These are phyloP conservation scores for Cadophora sp. DNA, from an alignment of 2,329 filamentous ascomycete species.

Conservation along the genomic window DNA sequence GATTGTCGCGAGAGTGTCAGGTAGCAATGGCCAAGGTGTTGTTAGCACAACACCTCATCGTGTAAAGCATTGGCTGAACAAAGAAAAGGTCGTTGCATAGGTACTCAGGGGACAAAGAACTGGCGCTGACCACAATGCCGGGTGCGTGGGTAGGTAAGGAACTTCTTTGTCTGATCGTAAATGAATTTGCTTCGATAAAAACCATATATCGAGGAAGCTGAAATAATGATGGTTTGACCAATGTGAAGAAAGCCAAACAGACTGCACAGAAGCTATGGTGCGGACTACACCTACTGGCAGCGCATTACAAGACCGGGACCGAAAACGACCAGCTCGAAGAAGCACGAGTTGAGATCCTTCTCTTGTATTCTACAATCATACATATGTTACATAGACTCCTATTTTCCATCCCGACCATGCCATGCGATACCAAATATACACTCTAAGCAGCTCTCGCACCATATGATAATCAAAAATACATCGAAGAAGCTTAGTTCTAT, in stretches of 20 bases:
- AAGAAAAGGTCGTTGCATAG: too few relatives aligned
- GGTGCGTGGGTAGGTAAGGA: neutral
- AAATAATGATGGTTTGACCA: too few relatives aligned
- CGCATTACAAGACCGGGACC: too few relatives aligned
- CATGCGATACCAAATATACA: slow-evolving; percentile 27
- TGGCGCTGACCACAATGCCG: too few relatives aligned
- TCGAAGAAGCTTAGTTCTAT: slow-evolving; percentile 17
- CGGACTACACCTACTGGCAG: neutral
- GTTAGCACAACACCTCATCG: too few relatives aligned
- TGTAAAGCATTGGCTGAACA: too few relatives aligned
- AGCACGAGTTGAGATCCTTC: slow-evolving; percentile 33
- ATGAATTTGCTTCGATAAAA: neutral
- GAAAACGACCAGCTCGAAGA: too few relatives aligned
- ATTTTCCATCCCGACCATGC: slow-evolving; percentile 20
- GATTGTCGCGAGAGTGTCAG: too few relatives aligned
- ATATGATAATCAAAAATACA: slow-evolving; percentile 17
- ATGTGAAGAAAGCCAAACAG: neutral
- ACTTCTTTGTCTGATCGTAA: neutral
- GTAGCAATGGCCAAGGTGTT: too few relatives aligned
- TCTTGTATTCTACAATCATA: slow-evolving; percentile 27
- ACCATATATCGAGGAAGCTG: too few relatives aligned
- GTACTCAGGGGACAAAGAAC: too few relatives aligned
- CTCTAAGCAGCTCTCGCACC: slow-evolving; percentile 20
- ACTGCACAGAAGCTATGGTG: neutral
- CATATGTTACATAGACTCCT: slow-evolving; percentile 29